Evolutionary conservation across 768 basidiomycete species (phyloP).

Genomic region (Lactarius pseudohatsudake): DNA sequence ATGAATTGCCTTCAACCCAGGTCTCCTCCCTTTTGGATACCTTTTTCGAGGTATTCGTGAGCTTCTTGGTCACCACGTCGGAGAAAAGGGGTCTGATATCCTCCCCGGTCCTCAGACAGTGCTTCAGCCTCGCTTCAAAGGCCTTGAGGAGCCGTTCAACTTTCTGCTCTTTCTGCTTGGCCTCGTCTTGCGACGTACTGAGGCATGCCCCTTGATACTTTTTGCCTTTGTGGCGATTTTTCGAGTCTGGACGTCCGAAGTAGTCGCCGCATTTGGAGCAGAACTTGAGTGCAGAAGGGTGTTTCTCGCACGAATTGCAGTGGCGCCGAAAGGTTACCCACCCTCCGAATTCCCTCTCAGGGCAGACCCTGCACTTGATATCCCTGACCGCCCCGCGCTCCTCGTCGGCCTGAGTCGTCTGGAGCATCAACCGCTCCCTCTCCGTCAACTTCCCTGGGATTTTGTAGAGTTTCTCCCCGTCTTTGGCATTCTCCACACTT

Average conservation of each 20-base stretch:
- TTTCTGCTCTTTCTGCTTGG: not conserved
- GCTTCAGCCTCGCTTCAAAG: not conserved
- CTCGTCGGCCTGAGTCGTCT: not conserved
- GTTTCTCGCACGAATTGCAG: not conserved
- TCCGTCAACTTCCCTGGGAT: not conserved
- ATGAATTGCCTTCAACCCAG: not conserved
- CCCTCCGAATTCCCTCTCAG: not conserved
- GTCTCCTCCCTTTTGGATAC: not conserved
- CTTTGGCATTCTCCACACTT: not conserved
- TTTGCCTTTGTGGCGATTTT: not conserved
- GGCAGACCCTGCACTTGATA: not conserved
- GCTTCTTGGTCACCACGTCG: not conserved
- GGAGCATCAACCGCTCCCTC: not conserved
- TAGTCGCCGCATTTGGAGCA: not conserved
- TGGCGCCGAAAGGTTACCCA: not conserved
- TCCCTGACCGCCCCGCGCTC: not conserved
- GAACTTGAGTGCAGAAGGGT: not conserved
- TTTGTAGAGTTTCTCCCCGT: not conserved
- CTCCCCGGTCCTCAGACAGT: not conserved
- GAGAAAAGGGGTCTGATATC: not conserved
- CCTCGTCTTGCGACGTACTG: not conserved
- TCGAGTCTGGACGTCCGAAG: not conserved
- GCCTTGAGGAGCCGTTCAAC: not conserved
- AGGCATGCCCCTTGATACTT: not conserved
- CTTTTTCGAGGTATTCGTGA: not conserved